Base-by-base conservation (phyloP, 345 rosid species). In the Brassica carinata region DNA sequence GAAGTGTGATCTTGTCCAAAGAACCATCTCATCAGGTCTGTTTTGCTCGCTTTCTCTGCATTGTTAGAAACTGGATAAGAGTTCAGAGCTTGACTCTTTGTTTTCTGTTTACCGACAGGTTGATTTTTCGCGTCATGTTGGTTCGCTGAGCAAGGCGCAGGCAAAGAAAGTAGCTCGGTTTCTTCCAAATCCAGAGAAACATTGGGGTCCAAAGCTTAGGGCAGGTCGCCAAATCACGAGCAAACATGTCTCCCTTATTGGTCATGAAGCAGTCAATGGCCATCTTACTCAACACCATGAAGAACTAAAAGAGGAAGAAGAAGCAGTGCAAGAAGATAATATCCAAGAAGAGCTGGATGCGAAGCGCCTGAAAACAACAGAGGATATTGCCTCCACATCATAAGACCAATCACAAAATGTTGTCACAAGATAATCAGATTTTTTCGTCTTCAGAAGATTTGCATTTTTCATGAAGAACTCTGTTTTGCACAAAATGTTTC, bases 121-220 rank as follows among this genome's bases (percentile, higher is more conserved):
- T 30, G 93, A 93, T 83, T 95, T 95, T 76, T 89, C 99, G 33
- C 90, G 97, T 74, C 94, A 90, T 1, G 83, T 88, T 64, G 96
- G 98, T 64, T 91, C 97, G n/a, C 83, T 91, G 34, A 92, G 98
- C 93, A 93, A 95, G 87, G 93, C 98, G 29, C 99, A 93, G 76
- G 94, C 94, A 2, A 93, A 93, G 89, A 93, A 96, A 80, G 84
- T 93, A 27, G 96, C 92, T 5, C 97, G 97, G 10, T 96, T 88
- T 88, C 92, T 93, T 33, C n/a, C 97, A 8, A 96, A 96, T 74
- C 99, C 98, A 5, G 96, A 95, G 84, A 93, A 91, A 82, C 98
- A 95, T 63, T 95, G 99, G 99, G 98, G 98, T 18, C 98, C 99
- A 31, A 95, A 94, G 84, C 86, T 91, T 4, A 87, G 94, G 72